Conservation (phyloP, 2,329 filamentous ascomycete species). For the Venturia pyrina region DNA sequence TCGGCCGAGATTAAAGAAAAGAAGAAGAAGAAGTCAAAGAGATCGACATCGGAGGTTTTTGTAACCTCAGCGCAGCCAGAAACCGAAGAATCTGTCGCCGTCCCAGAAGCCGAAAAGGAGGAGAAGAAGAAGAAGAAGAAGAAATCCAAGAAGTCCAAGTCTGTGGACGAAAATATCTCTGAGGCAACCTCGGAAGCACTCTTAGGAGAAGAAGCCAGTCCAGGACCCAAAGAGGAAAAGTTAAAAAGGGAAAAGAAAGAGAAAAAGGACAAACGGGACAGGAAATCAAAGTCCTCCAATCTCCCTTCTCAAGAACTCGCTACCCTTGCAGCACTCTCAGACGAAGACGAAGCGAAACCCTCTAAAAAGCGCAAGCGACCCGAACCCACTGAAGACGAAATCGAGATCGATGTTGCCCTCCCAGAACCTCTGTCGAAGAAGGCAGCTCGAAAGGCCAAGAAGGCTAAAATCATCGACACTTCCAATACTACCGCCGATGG, state of each 20-base stretch:
- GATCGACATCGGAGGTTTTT: neutral
- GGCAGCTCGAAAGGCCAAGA: conserved; percentile 80
- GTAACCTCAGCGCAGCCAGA: neutral
- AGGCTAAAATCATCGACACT: conserved; percentile 29
- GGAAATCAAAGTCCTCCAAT: neutral
- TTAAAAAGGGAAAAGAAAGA: conserved; percentile 2
- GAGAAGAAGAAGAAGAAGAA: conserved; percentile 3
- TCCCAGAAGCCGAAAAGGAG: neutral
- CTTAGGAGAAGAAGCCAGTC: neutral
- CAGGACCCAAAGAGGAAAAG: neutral
- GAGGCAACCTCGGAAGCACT: neutral
- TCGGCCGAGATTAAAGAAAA: neutral
- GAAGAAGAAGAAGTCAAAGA: conserved; percentile 2
- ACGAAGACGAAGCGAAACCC: neutral
- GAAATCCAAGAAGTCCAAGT: conserved; percentile 2
- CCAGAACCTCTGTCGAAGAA: conserved; percentile 95
- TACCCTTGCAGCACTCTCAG: neutral
- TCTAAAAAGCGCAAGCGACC: conserved; percentile 9
- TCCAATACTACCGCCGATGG: conserved; percentile 20
- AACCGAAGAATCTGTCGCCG: neutral
- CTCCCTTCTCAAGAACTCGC: neutral
- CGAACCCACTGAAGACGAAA: conserved; percentile 36
- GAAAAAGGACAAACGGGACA: neutral
- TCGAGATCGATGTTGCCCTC: conserved; percentile 82
- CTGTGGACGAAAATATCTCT: neutral